Base-by-base conservation (phyloP, 352 stramenopile genomes). In the Stramenopiles sp. region DNA sequence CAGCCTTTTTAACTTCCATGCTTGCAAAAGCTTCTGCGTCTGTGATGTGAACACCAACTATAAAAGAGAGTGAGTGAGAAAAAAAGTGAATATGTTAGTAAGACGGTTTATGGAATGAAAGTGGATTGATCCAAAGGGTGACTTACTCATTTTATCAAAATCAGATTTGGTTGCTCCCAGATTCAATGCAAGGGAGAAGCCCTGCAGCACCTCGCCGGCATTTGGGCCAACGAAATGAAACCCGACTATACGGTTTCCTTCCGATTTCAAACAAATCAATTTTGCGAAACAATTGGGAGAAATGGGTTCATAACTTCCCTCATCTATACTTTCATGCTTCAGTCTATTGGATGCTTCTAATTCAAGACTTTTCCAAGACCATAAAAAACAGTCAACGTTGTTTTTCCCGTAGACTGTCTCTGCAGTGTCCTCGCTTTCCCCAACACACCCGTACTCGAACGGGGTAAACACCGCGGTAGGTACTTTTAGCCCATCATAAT, bases 221-320 rank as follows among this genome's bases (percentile, higher is more conserved):
- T 98, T 97, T 18, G 94, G 95, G 36, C 93, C 94, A n/a, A 98
- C 78, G 80, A 97, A 98, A 80, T 99, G 95, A 73, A 98, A 95
- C 71, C 95, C 95, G 73, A 99, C 79, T 1, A 98, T 92, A 53
- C 84, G 85, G 48, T 90, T 84, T 76, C 89, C 81, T 12, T 87
- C 81, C 25, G 78, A 84, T 80, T 92, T 96, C 49, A 85, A 77
- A 78, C 95, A 83, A 75, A 98, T 85, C 35, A 97, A 86, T 84
- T 98, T 98, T 74, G 89, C 84, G 82, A 97, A 97, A 77, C 90
- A 95, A 12, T 82, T 69, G 73, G 85, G 88, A 4, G 74, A 69
- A 25, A 76, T 69, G 3, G 34, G 37, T 32, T 76, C 74, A 32
- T 76, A 76, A 33, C 75, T 69, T 32, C 74, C 69, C 68, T 76